A percentile compares a stretch with the other conserved stretches of the same genome.
phyloP scores from a whole-genome alignment of 2,329 filamentous ascomycete species.

The Helicocarpus griseus region DNA sequence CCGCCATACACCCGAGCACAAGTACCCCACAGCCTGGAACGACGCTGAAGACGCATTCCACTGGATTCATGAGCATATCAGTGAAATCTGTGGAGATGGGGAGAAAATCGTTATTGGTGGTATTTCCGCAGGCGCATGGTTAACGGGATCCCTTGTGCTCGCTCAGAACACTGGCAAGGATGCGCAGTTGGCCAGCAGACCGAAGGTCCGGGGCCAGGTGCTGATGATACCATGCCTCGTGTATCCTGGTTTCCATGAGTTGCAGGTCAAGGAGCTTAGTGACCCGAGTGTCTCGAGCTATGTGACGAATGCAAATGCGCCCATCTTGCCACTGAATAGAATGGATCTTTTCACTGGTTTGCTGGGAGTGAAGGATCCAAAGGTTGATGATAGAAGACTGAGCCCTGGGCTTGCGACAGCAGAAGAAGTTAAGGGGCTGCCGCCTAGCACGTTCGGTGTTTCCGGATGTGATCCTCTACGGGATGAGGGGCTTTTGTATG shows the following conservation, averaged over 20 bases:
- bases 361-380: conserved; percentile 15
- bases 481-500: conserved; percentile 43
- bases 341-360: conserved; percentile 25
- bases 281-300: too few species aligned
- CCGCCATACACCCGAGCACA: conserved; percentile 47
- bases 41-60: conserved; percentile 46
- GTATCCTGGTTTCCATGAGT: conserved; percentile 19
- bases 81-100: conserved; percentile 30
- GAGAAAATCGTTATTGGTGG: conserved; percentile 38
- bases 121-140: conserved; percentile 39
- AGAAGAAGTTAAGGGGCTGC: conserved; percentile 33
- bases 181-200: conserved; percentile 16
- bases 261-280: too few species aligned
- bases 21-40: conserved; percentile 44
- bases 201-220: conserved; percentile 40
- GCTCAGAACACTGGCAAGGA: conserved; percentile 28
- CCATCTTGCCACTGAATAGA: conserved; percentile 36
- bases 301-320: conserved; percentile 39
- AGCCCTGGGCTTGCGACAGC: conserved; percentile 29
- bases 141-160: conserved; percentile 35
- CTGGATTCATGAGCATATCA: conserved; percentile 43
- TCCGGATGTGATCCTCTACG: conserved; percentile 40
- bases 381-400: conserved; percentile 25
- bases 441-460: conserved; percentile 37
- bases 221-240: conserved; percentile 43